A percentile compares a stretch with the other conserved stretches of the same genome.
Conservation (phyloP, 208 protist species). For the Crithidia expoeki region DNA sequence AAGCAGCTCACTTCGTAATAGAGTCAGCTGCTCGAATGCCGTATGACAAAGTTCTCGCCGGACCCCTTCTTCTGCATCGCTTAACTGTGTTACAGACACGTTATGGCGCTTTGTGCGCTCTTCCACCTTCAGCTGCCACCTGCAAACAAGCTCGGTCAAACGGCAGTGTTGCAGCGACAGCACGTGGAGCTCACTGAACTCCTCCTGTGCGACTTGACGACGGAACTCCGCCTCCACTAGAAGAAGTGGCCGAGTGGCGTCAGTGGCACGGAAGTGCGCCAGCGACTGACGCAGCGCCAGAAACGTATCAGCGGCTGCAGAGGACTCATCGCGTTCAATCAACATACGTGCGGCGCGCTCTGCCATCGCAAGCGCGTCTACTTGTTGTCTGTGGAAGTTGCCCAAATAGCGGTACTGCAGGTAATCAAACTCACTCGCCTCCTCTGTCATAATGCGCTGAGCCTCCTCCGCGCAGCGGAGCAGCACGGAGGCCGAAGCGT, state of each 20-base stretch:
- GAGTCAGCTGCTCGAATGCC: neutral
- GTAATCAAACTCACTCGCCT: conserved; percentile 9
- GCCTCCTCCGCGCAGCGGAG: neutral
- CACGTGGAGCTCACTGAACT: neutral
- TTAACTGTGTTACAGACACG: neutral
- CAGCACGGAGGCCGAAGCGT: conserved; percentile 6
- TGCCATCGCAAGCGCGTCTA: conserved; percentile 27
- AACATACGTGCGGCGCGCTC: conserved; percentile 37
- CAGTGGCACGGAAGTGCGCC: conserved; percentile 6
- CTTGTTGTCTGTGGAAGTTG: conserved; percentile 25
- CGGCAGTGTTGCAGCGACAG: conserved; percentile 6
- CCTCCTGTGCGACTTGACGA: neutral
- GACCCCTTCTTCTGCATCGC: neutral
- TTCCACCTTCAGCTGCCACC: neutral
- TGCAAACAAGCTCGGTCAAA: neutral
- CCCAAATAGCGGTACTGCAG: conserved; percentile 35
- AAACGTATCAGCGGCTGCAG: conserved; percentile 14
- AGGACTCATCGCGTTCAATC: conserved; percentile 30
- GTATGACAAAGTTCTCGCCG: conserved; percentile 11
- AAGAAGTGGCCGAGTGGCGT: conserved; percentile 20
- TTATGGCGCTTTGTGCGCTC: neutral
- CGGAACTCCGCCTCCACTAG: conserved; percentile 22
- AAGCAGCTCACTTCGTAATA: neutral
- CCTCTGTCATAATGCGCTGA: conserved; percentile 8
- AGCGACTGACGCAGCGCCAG: conserved; percentile 21